Conservation (phyloP, 2,329 filamentous ascomycete species). For the Lachnellula suecica region DNA sequence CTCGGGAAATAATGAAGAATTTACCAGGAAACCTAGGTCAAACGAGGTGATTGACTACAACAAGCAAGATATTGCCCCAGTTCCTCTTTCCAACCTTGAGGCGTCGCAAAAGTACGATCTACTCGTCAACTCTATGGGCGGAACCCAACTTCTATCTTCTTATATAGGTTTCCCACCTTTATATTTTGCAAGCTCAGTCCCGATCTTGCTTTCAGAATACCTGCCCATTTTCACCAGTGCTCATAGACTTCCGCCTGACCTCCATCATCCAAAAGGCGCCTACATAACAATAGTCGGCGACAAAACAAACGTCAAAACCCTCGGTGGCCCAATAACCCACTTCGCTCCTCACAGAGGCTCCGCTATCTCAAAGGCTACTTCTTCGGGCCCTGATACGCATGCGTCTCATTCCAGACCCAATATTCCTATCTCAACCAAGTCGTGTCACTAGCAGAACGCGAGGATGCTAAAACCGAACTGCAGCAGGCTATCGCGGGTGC, state of each 20-base stretch:
- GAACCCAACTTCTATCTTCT: slow-evolving; percentile 26
- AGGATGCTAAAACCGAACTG: slow-evolving; percentile 19
- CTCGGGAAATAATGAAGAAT: slow-evolving; percentile 26
- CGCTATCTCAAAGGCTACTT: slow-evolving; percentile 29
- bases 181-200: not conserved
- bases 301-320: slow-evolving; percentile 22
- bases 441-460: slow-evolving; percentile 18
- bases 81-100: slow-evolving; percentile 12
- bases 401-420: slow-evolving; percentile 14
- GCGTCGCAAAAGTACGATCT: slow-evolving; percentile 19
- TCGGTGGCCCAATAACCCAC: slow-evolving; percentile 30
- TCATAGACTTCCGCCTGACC: slow-evolving; percentile 10
- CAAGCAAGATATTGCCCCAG: slow-evolving; percentile 16
- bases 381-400: slow-evolving; percentile 30
- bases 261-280: slow-evolving; percentile 25
- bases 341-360: slow-evolving; percentile 24
- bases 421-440: slow-evolving; percentile 20
- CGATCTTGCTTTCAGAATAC: too few relatives aligned
- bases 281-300: slow-evolving; percentile 33
- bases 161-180: slow-evolving; percentile 17
- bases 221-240: not conserved
- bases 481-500: slow-evolving; percentile 22
- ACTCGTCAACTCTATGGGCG: slow-evolving; percentile 36
- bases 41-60: slow-evolving; percentile 32
- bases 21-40: slow-evolving; percentile 26